Evolutionary conservation across 306 rosid genomes (phyloP).

Genomic region (Datisca glomerata): DNA sequence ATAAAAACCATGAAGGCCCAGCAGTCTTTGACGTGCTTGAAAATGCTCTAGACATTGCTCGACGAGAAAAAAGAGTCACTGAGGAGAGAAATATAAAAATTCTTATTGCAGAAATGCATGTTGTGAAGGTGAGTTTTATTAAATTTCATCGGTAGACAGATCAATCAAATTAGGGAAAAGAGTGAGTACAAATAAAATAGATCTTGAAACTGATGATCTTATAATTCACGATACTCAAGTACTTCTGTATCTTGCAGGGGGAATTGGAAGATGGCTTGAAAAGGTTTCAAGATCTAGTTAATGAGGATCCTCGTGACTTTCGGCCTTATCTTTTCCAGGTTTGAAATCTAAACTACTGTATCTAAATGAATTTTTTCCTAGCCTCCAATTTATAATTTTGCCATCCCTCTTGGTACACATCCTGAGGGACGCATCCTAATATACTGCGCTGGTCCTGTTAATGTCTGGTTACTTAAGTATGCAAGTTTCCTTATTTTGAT

Average conservation of each 20-base stretch:
- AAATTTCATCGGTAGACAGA: background rate
- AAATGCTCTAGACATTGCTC: constrained; percentile 54
- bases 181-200: too few relatives aligned
- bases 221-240: too few relatives aligned
- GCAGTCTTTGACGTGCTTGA: constrained; percentile 64
- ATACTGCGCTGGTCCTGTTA: too few relatives aligned
- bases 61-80: constrained; percentile 40
- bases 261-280: constrained; percentile 62
- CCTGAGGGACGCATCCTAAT: too few relatives aligned
- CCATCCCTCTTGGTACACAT: background rate
- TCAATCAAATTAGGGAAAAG: background rate
- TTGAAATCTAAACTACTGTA: background rate
- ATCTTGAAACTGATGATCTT: too few relatives aligned
- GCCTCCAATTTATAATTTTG: background rate
- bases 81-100: constrained; percentile 82
- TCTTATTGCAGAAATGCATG: constrained; percentile 81
- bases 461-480: too few relatives aligned
- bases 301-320: constrained; percentile 76
- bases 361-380: background rate
- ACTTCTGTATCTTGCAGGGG: constrained; percentile 63
- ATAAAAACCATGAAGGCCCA: constrained; percentile 67
- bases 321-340: constrained; percentile 94
- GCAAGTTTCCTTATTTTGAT: too few relatives aligned
- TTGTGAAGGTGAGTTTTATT: constrained; percentile 46
- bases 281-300: constrained; percentile 51